Conservation (phyloP, 2,329 filamentous ascomycete species). For the Lachnellula subtilissima region DNA sequence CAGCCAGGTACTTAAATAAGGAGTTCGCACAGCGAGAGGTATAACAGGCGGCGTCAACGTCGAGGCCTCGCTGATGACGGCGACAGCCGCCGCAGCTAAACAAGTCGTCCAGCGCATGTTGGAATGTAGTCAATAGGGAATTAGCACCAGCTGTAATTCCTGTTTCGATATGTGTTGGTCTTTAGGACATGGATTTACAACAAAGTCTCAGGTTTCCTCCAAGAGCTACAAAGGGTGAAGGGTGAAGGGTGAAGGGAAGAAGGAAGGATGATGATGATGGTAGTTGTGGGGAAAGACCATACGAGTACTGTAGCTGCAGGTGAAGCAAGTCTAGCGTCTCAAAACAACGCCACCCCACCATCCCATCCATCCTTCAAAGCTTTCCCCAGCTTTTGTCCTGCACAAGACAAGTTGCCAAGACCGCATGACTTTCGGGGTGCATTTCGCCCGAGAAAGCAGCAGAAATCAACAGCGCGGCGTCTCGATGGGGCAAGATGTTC, state of each 20-base stretch:
- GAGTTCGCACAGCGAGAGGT: conserved; percentile 54
- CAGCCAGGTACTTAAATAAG: conserved; percentile 58
- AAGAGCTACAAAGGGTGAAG: not conserved
- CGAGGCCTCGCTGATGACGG: conserved; percentile 40
- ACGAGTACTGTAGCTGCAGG: no score
- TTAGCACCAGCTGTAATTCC: not conserved
- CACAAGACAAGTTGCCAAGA: no score
- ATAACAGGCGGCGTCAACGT: conserved; percentile 52
- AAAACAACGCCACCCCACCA: no score
- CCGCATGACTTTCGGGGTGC: no score
- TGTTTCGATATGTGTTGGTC: no score
- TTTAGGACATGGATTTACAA: not conserved
- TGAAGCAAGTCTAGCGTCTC: no score
- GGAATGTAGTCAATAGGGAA: not conserved
- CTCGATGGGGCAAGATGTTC: not conserved
- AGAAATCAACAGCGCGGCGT: no score
- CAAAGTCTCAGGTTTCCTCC: not conserved
- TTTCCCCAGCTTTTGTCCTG: no score
- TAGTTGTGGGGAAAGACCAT: no score
- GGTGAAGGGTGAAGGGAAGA: not conserved
- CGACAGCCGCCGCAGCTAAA: conserved; percentile 25
- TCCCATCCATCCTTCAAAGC: no score
- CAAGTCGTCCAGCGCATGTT: conserved; percentile 29
- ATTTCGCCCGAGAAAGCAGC: no score
- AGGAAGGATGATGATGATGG: no score